These are phyloP conservation scores for Rhododendron williamsianum DNA, from an alignment of 148 eudicot species.

Conservation along the genomic window DNA sequence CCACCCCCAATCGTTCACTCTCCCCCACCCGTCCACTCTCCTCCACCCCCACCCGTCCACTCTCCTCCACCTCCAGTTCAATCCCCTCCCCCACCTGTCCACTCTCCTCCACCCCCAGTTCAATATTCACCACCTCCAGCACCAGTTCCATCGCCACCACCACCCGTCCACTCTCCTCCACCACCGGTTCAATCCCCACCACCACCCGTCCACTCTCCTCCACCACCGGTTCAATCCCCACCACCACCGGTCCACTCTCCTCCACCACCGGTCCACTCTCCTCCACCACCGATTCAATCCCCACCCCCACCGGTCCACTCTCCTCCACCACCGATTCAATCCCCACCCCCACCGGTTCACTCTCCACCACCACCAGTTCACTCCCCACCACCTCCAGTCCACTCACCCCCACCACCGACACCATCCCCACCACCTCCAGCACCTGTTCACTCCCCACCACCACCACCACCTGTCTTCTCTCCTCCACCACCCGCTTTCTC, in stretches of 20 bases:
- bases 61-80: slow-evolving; percentile 16
- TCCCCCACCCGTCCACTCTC: slow-evolving; percentile 6
- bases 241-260: slow-evolving; percentile 15
- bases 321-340: slow-evolving; percentile 11
- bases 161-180: neutral
- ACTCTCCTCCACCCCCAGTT: slow-evolving; percentile 9
- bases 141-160: slow-evolving; percentile 9
- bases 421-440: slow-evolving; percentile 9
- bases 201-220: slow-evolving; percentile 18
- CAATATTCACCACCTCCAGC: slow-evolving; percentile 22
- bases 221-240: slow-evolving; percentile 7
- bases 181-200: slow-evolving; percentile 19
- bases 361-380: slow-evolving; percentile 13
- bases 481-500: slow-evolving; percentile 12
- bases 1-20: slow-evolving; percentile 15
- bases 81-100: slow-evolving; percentile 22
- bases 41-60: neutral
- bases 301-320: slow-evolving; percentile 22
- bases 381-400: slow-evolving; percentile 20
- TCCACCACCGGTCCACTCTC: slow-evolving; percentile 11
- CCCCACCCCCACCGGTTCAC: slow-evolving; percentile 7
- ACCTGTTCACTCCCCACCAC: neutral
- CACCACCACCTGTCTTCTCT: neutral
- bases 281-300: slow-evolving; percentile 7
- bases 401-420: slow-evolving; percentile 10